Evolutionary conservation across 202 grass and related monocot species (phyloP).

Genomic region (Carex sylvatica): DNA sequence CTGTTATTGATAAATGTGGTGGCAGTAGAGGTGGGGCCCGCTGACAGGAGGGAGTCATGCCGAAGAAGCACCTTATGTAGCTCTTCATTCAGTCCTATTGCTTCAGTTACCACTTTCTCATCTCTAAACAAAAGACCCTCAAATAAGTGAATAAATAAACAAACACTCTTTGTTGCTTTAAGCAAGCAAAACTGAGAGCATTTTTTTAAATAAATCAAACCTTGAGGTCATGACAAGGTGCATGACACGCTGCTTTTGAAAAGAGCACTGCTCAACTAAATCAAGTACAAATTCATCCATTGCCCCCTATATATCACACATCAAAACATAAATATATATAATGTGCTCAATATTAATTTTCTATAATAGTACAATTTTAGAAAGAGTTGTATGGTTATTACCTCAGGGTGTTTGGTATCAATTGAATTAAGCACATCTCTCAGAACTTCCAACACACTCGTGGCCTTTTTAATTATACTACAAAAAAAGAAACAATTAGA

Average conservation of each 20-base stretch:
- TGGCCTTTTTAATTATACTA: constrained; percentile 87
- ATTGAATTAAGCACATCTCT: constrained; percentile 86
- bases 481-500: constrained; percentile 23
- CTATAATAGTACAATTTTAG: constrained; percentile 18
- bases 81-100: constrained; percentile 88
- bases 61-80: constrained; percentile 60
- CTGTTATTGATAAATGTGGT: constrained; percentile 26
- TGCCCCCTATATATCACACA: constrained; percentile 51
- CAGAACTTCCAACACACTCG: constrained; percentile 81
- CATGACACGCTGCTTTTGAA: constrained; percentile 94
- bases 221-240: constrained; percentile 89
- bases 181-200: background rate
- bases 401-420: constrained; percentile 78
- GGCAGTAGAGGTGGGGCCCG: constrained; percentile 51
- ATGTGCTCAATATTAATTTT: constrained; percentile 3
- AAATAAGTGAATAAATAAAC: constrained; percentile 7
- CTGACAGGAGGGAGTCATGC: constrained; percentile 80
- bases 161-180: background rate
- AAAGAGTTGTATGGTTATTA: constrained; percentile 48
- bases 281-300: constrained; percentile 92
- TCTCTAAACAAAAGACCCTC: constrained; percentile 44
- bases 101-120: constrained; percentile 65
- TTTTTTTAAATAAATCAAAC: constrained; percentile 33
- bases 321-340: background rate
- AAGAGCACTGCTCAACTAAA: constrained; percentile 94